Percentiles rank a stretch among this genome's conserved stretches.
These are phyloP conservation scores for Daldinia sp. DNA, from an alignment of 2,329 filamentous ascomycete species.

Conservation along the genomic window DNA sequence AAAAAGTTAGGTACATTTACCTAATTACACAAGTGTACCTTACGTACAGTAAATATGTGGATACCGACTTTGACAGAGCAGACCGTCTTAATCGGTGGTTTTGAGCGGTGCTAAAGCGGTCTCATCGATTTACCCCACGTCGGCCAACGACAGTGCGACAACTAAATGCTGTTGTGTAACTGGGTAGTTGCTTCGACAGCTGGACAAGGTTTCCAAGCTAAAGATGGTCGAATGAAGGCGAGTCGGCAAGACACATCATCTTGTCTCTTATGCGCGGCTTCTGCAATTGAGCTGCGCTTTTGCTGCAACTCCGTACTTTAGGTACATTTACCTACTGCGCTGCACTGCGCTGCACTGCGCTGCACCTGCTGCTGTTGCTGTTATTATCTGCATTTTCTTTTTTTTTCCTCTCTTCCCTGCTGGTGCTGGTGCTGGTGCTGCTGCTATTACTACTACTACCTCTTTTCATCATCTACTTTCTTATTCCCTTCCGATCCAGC, in stretches of 20 bases:
- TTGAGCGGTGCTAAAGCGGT: conserved; percentile 33
- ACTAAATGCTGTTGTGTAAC: conserved; percentile 42
- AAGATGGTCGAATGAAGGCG: conserved; percentile 22
- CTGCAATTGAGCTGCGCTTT: conserved; percentile 19
- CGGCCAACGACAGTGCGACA: conserved; percentile 44
- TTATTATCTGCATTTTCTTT: conserved; percentile 21
- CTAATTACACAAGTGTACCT: background rate
- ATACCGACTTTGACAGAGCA: background rate
- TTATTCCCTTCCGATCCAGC: conserved; percentile 7
- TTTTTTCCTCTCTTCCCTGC: conserved; percentile 1
- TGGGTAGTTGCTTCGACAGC: conserved; percentile 39
- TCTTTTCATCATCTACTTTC: conserved; percentile 11
- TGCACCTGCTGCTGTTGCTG: conserved; percentile 4
- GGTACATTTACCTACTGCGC: background rate
- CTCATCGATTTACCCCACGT: conserved; percentile 39
- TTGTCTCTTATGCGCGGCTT: conserved; percentile 16
- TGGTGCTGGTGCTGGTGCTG: conserved; percentile 13
- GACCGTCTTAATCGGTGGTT: conserved; percentile 20
- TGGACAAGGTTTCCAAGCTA: conserved; percentile 37
- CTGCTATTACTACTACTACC: background rate
- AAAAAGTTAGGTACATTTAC: no score
- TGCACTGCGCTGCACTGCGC: background rate
- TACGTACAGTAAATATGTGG: conserved; percentile 28
- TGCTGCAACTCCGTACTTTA: conserved; percentile 5
- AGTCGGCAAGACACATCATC: conserved; percentile 41